Evolutionary conservation across 768 basidiomycete species (phyloP), one percentile per base, ranked within the genome.

Genomic region (Podaxis rugospora): DNA sequence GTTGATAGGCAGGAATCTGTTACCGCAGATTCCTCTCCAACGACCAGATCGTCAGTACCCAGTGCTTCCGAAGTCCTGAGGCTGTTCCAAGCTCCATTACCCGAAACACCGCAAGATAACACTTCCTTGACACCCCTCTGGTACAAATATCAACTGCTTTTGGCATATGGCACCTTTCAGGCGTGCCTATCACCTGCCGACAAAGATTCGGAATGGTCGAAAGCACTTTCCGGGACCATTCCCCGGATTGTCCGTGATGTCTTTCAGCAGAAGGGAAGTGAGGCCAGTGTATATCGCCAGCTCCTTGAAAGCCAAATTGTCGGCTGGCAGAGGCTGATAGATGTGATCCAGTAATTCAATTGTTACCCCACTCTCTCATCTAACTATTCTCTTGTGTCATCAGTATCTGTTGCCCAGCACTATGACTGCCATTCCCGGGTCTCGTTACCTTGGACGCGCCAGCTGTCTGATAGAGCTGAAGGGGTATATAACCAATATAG

Each of bases 401-500:
- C 13, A 21, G 21, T 23, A 50, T 21, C 25, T 57, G 47, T 37
- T 57, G 57, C 14, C 14, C 28, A 2, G 16, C 55, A 32, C 18
- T 39, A 18, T 40, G 51, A 55, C 52, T 40, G 28, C 18, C 53
- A 13, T 25, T 44, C 23, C 39, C 42, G 47, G 50, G 14, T 25
- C 28, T 11, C 14, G 16, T 25, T 18, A n/a, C 32, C 54, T 52
- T n/a, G 23, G 25, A 18, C 18, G 25, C 32, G 49, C 27, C 44
- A 35, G 72, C 72, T 9, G 58, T 44, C 58, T 78, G 80, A 66
- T 83, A 83, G 52, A 80, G 61, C 3, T 73, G 66, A 40, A 79
- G 66, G 1, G 83, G 80, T 40, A 83, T 78, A 66, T 78, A 78
- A 1, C 83, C 81, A 55, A 83, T 83, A 65, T 78, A 83, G 62